Percentiles rank a stretch among this genome's conserved stretches.
These are phyloP conservation scores for Geopyxis carbonaria DNA, from an alignment of 495 filamentous ascomycete genomes.

Conservation along the genomic window DNA sequence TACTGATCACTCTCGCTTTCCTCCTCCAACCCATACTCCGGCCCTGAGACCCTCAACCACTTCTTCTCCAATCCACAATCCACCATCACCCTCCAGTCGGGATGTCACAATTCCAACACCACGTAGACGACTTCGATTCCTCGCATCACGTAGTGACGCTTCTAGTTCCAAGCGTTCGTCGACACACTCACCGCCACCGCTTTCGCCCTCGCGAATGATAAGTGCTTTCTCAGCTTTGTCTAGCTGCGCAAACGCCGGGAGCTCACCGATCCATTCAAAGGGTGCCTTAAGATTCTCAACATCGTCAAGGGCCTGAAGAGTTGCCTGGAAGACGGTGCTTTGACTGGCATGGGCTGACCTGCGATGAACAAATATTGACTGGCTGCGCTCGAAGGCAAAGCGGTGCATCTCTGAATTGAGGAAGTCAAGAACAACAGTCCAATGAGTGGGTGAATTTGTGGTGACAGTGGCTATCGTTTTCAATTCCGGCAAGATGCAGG, in stretches of 20 bases:
- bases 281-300: constrained; percentile 28
- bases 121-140: constrained; percentile 50
- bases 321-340: constrained; percentile 57
- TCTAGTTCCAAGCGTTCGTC: constrained; percentile 61
- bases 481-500: constrained; percentile 73
- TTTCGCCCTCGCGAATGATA: constrained; percentile 41
- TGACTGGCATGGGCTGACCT: constrained; percentile 50
- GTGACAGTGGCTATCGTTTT: constrained; percentile 46
- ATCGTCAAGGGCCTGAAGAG: constrained; percentile 46
- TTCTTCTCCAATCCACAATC: constrained; percentile 28
- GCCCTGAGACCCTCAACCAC: constrained; percentile 40
- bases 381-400: constrained; percentile 54
- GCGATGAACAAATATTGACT: constrained; percentile 67
- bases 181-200: constrained; percentile 40
- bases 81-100: constrained; percentile 26
- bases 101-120: constrained; percentile 67
- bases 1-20: too few relatives aligned
- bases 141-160: constrained; percentile 39
- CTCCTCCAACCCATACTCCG: constrained; percentile 29
- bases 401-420: constrained; percentile 42
- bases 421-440: constrained; percentile 73
- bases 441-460: constrained; percentile 57
- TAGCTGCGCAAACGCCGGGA: constrained; percentile 44
- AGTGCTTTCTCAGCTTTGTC: constrained; percentile 61
- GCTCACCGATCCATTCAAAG: constrained; percentile 61